Evolutionary conservation across 306 rosid species (phyloP).

Genomic region (Nissolia schottii): DNA sequence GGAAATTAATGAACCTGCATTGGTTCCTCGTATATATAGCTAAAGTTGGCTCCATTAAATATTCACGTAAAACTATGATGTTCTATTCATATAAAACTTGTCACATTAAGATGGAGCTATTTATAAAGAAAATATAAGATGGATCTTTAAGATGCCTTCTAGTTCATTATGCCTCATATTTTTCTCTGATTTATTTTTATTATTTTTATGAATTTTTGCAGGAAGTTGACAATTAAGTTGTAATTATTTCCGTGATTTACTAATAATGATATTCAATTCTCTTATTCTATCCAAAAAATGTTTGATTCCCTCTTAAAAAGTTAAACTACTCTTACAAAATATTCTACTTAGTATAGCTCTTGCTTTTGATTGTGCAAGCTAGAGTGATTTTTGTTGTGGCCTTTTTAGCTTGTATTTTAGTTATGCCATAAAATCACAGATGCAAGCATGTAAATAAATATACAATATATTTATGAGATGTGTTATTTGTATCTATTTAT

Average conservation of each 20-base stretch:
- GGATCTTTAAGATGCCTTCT: conserved; percentile 6
- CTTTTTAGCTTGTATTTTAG: conserved; percentile 1
- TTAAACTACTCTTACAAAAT: not conserved
- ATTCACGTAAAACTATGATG: too few relatives aligned
- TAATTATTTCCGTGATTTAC: conserved; percentile 24
- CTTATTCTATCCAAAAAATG: too few relatives aligned
- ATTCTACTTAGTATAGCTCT: not conserved
- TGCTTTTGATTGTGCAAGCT: not conserved
- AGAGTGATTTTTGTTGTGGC: not conserved
- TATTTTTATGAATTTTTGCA: conserved; percentile 37
- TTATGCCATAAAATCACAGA: not conserved
- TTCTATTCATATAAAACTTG: too few relatives aligned
- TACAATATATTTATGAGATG: not conserved
- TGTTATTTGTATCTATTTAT: too few relatives aligned
- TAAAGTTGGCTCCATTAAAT: too few relatives aligned
- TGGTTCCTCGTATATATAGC: too few relatives aligned
- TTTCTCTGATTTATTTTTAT: not conserved
- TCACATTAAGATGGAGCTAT: too few relatives aligned
- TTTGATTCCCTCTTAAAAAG: conserved; percentile 12
- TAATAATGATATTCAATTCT: too few relatives aligned
- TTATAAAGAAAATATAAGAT: conserved; percentile 1
- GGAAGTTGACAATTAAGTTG: conserved; percentile 79
- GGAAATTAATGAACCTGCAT: too few relatives aligned
- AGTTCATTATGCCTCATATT: conserved; percentile 3
- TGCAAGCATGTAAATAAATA: not conserved